Evolutionary conservation across 345 rosid genomes (phyloP).

Genomic region (Camelina neglecta): DNA sequence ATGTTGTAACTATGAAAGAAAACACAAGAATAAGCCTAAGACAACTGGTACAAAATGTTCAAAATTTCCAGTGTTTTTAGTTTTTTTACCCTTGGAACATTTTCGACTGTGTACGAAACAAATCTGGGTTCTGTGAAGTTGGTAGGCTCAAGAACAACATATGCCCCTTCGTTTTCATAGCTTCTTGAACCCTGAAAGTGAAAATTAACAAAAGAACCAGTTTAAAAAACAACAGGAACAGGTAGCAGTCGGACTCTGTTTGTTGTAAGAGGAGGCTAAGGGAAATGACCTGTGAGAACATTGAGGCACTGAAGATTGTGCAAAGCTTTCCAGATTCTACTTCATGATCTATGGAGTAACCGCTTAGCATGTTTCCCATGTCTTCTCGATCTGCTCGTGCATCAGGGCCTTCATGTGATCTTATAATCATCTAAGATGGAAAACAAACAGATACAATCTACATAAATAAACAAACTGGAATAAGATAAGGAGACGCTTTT

Average conservation of each 20-base stretch:
- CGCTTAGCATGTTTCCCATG: constrained; percentile 48
- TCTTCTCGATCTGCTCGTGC: constrained; percentile 49
- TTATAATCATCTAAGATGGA: constrained; percentile 47
- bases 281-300: constrained; percentile 45
- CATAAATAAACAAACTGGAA: neutral
- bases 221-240: constrained; percentile 7
- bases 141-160: constrained; percentile 53
- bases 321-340: constrained; percentile 51
- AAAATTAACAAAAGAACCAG: constrained; percentile 11
- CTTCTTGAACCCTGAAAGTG: constrained; percentile 43
- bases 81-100: constrained; percentile 45
- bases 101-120: constrained; percentile 48
- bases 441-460: constrained; percentile 1
- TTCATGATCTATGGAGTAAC: constrained; percentile 53
- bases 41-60: neutral
- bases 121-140: constrained; percentile 47
- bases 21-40: constrained; percentile 23
- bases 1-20: constrained; percentile 32
- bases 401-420: constrained; percentile 55
- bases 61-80: neutral
- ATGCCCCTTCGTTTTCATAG: constrained; percentile 50
- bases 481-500: neutral
- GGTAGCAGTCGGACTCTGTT: neutral
- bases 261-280: neutral
- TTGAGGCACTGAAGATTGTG: constrained; percentile 51